Evolutionary conservation across 208 protist species (phyloP).

Genomic region (Sergeia podlipaevii): DNA sequence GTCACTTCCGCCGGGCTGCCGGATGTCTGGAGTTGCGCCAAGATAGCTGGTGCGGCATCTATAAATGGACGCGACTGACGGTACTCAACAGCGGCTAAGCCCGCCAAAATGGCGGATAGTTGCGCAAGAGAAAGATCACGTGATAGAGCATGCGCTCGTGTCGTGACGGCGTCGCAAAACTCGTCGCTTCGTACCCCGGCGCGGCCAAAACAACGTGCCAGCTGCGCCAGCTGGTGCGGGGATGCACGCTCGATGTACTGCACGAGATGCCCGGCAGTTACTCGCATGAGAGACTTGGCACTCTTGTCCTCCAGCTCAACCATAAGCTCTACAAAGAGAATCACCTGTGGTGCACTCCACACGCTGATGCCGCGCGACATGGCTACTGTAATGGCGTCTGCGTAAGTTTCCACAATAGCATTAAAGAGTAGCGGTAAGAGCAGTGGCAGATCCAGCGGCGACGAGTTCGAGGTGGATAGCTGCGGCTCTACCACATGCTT

Average conservation of each 20-base stretch:
- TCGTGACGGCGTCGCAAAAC: constrained; percentile 54
- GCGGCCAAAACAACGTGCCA: constrained; percentile 56
- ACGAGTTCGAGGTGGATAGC: too few species aligned
- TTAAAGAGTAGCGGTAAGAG: constrained; percentile 16
- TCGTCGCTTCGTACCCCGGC: constrained; percentile 67
- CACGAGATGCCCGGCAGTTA: constrained; percentile 32
- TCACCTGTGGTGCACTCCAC: constrained; percentile 32
- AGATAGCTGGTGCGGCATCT: constrained; percentile 41
- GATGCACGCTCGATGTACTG: constrained; percentile 52
- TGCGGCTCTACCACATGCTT: too few species aligned
- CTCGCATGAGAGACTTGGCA: constrained; percentile 43
- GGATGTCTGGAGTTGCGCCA: constrained; percentile 12
- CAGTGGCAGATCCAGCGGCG: too few species aligned
- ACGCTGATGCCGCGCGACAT: constrained; percentile 15
- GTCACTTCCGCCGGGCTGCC: constrained; percentile 22
- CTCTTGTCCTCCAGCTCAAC: constrained; percentile 15
- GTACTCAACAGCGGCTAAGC: constrained; percentile 64
- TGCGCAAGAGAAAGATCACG: constrained; percentile 31
- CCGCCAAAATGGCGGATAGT: constrained; percentile 39
- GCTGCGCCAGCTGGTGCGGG: constrained; percentile 45
- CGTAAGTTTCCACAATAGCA: constrained; percentile 25
- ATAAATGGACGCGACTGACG: constrained; percentile 49
- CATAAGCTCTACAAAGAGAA: constrained; percentile 24
- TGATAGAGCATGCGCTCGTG: constrained; percentile 28
- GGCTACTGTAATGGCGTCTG: constrained; percentile 20